Evolutionary conservation across 257 asterid species (phyloP).

Genomic region (Solanum neorickii): DNA sequence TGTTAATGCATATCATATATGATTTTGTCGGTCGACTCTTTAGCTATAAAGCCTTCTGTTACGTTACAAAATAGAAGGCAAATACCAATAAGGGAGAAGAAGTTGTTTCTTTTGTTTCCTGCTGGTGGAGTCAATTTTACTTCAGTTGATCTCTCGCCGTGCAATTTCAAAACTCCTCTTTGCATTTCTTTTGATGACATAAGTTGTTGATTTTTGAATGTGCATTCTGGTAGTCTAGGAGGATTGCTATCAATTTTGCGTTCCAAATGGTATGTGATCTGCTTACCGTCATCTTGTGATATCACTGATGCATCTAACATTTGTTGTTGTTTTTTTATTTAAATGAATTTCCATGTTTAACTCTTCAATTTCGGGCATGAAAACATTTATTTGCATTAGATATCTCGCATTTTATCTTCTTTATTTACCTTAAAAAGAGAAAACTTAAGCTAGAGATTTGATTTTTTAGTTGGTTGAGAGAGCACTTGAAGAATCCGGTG

Average conservation of each 20-base stretch:
- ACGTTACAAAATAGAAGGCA: neutral
- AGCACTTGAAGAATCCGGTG: constrained; percentile 64
- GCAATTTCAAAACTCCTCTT: neutral
- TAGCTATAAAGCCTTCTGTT: neutral
- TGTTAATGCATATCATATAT: neutral
- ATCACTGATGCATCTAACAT: neutral
- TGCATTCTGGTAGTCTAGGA: neutral
- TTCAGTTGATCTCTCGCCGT: neutral
- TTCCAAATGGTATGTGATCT: neutral
- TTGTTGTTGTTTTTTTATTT: neutral
- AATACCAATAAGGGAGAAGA: neutral
- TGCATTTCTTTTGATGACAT: neutral
- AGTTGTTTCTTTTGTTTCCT: neutral
- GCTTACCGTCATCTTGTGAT: neutral
- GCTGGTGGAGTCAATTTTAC: neutral
- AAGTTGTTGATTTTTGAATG: neutral
- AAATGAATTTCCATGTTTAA: neutral
- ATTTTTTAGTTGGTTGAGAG: constrained; percentile 55
- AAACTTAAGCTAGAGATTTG: constrained; percentile 10
- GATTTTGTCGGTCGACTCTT: neutral
- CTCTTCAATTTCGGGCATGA: neutral
- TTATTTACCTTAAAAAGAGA: neutral
- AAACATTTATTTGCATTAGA: neutral
- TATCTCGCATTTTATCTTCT: neutral
- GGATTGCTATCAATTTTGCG: neutral